Base-by-base conservation (phyloP, 164 flowering plant species). In the Dillenia suffruticosa region DNA sequence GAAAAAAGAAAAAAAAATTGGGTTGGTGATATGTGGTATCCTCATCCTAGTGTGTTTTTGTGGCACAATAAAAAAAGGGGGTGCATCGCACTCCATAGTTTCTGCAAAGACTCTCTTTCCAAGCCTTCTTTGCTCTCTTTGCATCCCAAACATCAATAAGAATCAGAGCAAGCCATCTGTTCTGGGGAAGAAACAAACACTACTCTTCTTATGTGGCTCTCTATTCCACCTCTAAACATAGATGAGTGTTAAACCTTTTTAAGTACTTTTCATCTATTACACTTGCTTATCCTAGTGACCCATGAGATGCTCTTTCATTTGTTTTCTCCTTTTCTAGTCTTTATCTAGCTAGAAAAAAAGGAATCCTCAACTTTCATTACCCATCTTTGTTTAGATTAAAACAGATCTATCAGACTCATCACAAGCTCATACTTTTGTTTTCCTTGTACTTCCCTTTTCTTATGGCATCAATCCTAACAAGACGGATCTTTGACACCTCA, bases 221-320 rank as follows among this genome's bases (percentile, higher is more conserved):
- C 40, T 32, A 5, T 59, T 14, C 59, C 14, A 45, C 26, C 53
- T 43, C 58, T 8, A n/a, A 43, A 45, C 48, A 14, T 9, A 10
- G 32, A 52, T 52, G 22, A 17, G 10, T 3, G 17, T 49, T 49
- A 22, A 50, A 44, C 11, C 22, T 55, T 61, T 49, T 44, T 6
- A 12, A 50, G 46, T 5, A 17, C 17, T 26, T 46, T 19, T 19
- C n/a, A 17, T 9, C 12, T 44, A 9, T 15, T 24, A 9, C n/a
- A 9, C 60, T 66, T 48, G 59, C 70, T 62, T 66, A 66, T 66
- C 70, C 63, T 64, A 17, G 58, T 57, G 55, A 57, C 67, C 63
- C n/a, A 61, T 24, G 49, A 65, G 70, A 67, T 67, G 74, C 70
- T 50, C 56, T 59, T 66, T 32, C 11, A 13, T 46, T 47, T 32